Evolutionary conservation across 2,329 filamentous ascomycete genomes (phyloP), one percentile per base, ranked within the genome.

Genomic region (Calycina herbarum): DNA sequence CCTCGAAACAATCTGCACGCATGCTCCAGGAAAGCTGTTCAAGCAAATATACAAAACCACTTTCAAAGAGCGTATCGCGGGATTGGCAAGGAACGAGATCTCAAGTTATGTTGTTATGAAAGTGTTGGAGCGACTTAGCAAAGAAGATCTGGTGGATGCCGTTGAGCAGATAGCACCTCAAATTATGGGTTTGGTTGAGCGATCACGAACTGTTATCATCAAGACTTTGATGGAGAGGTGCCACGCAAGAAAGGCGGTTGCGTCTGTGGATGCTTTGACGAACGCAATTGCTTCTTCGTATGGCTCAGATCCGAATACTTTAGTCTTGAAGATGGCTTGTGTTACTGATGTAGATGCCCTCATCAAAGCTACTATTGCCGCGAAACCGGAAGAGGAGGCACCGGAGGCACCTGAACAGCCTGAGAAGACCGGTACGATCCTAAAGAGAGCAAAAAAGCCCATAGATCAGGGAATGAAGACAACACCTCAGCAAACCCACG

Each of bases 11-110:
- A 89, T 99, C 68, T 86, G 97, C 69, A 85, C 88, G 31, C 85
- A 90, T 74, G 87, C 89, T 17, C 93, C 95, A 0, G 93, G 92
- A 56, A 97, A 95, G 78, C 80, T 93, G 40, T 99, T 98, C 85
- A 97, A 97, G 78, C 86, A 87, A 15, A 83, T 99, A 5, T 94
- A 96, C 79, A 87, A 85, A 65, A 88, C 89, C 70, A 86, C 93
- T 69, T 91, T 98, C 77, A 90, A 89, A 67, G 88, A 90, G 15
- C 87, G 93, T 31, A 90, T 98, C 72, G 88, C 89, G 27, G 91
- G 87, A 48, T 85, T 97, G 66, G 86, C 94, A 5, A 89, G 93
- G 65, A 98, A 98, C 76, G 94, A 96, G 72, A 91, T 94, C 59
- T 93, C 95, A 5, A 90, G 88, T 29, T 98, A 97, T 74, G 91